phyloP scores from a whole-genome alignment of 352 stramenopile species.

The Pythium vanterpoolii region DNA sequence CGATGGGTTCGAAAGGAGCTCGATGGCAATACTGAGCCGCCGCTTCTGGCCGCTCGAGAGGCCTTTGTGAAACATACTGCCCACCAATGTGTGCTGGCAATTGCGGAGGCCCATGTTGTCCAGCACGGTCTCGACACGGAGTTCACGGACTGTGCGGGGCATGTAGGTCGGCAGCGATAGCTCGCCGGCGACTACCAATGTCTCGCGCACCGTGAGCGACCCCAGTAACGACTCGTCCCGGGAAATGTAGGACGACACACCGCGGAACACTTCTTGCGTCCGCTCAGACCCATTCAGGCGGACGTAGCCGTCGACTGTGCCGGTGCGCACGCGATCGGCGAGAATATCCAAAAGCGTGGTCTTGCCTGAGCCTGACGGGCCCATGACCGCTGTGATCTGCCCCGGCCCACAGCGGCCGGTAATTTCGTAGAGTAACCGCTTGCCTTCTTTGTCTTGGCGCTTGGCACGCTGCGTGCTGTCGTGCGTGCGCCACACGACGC shows the following conservation, averaged over 20 bases:
- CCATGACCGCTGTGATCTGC: slow-evolving; percentile 41
- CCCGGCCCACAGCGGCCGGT: slow-evolving; percentile 33
- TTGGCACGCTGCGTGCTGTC: background rate
- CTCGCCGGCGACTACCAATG: slow-evolving; percentile 54
- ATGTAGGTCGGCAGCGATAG: slow-evolving; percentile 45
- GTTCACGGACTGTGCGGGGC: slow-evolving; percentile 26
- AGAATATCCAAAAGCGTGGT: slow-evolving; percentile 45
- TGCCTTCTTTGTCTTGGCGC: slow-evolving; percentile 15
- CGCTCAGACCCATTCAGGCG: slow-evolving; percentile 35
- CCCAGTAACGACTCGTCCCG: slow-evolving; percentile 54
- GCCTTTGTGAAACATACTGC: slow-evolving; percentile 82
- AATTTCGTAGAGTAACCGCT: slow-evolving; percentile 33
- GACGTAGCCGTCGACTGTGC: slow-evolving; percentile 39
- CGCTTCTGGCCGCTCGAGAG: slow-evolving; percentile 89
- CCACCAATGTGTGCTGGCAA: slow-evolving; percentile 61
- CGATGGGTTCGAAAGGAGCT: slow-evolving; percentile 92
- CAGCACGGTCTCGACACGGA: slow-evolving; percentile 44
- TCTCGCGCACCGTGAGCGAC: slow-evolving; percentile 68
- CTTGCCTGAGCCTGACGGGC: slow-evolving; percentile 34
- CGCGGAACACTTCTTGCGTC: slow-evolving; percentile 23
- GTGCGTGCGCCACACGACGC: slow-evolving; percentile 16
- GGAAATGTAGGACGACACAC: slow-evolving; percentile 31
- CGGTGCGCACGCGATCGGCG: slow-evolving; percentile 51
- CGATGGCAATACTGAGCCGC: slow-evolving; percentile 89
- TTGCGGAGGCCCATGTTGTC: slow-evolving; percentile 58